Conservation (phyloP, 2,329 filamentous ascomycete genomes). For the Fusarium falciforme region DNA sequence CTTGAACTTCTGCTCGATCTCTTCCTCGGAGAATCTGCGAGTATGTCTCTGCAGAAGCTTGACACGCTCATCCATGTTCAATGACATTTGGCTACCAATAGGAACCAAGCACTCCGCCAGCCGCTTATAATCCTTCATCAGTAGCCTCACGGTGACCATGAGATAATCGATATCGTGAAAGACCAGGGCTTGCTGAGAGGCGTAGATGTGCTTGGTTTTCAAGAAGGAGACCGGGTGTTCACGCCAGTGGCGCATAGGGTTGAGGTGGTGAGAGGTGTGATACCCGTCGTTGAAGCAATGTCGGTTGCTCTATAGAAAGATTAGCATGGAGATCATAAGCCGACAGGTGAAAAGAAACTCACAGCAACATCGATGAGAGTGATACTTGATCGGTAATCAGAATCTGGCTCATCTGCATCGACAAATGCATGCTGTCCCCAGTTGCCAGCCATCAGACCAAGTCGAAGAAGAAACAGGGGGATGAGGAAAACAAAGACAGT, state of each 20-base stretch:
- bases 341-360: conserved; percentile 48
- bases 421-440: conserved; percentile 89
- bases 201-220: conserved; percentile 74
- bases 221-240: conserved; percentile 82
- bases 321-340: background rate
- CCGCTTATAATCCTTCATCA: conserved; percentile 77
- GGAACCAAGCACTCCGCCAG: conserved; percentile 79
- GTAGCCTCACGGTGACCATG: conserved; percentile 75
- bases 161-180: conserved; percentile 87
- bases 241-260: conserved; percentile 83
- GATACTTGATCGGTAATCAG: conserved; percentile 82
- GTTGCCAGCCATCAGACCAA: conserved; percentile 84
- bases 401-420: conserved; percentile 78
- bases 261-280: conserved; percentile 84
- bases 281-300: conserved; percentile 88
- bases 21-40: conserved; percentile 39
- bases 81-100: conserved; percentile 75
- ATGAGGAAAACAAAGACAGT: conserved; percentile 74
- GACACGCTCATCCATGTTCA: conserved; percentile 64
- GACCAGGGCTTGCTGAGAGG: conserved; percentile 75
- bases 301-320: conserved; percentile 74
- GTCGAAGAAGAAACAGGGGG: conserved; percentile 73
- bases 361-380: conserved; percentile 83
- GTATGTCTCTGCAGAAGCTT: conserved; percentile 39
- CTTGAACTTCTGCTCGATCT: conserved; percentile 40